Conservation (phyloP, 441 rosid genomes). For the Breynia disticha region DNA sequence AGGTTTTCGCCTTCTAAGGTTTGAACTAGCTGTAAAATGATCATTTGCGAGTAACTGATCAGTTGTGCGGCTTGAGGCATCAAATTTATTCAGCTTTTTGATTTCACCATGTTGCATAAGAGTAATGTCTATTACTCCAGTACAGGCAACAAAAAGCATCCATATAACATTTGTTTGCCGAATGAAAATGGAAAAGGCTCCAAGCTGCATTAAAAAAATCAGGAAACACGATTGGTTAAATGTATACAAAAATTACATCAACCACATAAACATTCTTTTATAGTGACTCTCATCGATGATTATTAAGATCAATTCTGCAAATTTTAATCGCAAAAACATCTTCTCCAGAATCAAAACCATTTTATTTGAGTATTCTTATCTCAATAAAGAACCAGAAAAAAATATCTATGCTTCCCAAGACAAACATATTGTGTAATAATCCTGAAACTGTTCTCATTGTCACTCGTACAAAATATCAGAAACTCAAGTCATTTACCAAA, state of each 20-base stretch:
- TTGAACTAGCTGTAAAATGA: conserved; percentile 24
- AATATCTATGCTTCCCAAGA: neutral
- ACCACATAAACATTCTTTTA: conserved; percentile 1
- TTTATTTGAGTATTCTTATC: neutral
- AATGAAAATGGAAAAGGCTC: conserved; percentile 51
- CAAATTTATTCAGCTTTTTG: conserved; percentile 17
- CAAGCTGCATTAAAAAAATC: conserved; percentile 46
- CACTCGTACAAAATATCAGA: neutral
- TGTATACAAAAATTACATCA: conserved; percentile 1
- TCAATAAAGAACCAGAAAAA: neutral
- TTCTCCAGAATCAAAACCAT: too few relatives aligned
- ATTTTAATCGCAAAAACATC: too few relatives aligned
- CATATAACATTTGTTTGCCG: conserved; percentile 85
- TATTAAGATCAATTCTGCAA: too few relatives aligned
- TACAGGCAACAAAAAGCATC: conserved; percentile 81
- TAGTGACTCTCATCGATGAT: neutral
- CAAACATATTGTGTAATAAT: too few relatives aligned
- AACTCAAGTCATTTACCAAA: conserved; percentile 40
- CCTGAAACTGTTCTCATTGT: conserved; percentile 4
- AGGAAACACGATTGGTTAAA: conserved; percentile 10
- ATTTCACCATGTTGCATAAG: conserved; percentile 21
- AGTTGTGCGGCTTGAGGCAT: conserved; percentile 15
- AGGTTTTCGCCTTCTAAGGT: conserved; percentile 52
- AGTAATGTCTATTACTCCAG: conserved; percentile 57
- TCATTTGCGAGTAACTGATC: conserved; percentile 13